Evolutionary conservation across 2,329 filamentous ascomycete genomes (phyloP).

Genomic region (Sporothrix brunneoviolacea): DNA sequence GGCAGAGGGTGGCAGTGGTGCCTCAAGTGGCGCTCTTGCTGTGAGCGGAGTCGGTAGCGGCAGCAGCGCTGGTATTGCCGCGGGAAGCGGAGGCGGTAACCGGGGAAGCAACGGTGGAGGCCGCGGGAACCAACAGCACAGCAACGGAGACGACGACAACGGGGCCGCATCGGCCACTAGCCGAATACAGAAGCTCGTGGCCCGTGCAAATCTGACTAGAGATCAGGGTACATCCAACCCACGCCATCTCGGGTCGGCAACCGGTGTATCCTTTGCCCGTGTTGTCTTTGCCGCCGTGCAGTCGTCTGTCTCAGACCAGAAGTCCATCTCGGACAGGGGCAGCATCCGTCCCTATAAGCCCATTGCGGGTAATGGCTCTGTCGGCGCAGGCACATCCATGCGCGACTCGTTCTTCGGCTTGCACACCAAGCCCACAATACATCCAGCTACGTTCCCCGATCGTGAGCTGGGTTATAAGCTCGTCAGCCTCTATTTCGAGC

Average conservation of each 20-base stretch:
- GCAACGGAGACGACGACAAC: slow-evolving; percentile 25
- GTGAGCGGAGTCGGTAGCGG: neutral
- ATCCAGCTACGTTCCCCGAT: slow-evolving; percentile 77
- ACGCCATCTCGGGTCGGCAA: slow-evolving; percentile 74
- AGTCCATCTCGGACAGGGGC: slow-evolving; percentile 61
- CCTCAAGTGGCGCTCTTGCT: neutral
- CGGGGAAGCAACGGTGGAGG: neutral
- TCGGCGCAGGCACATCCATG: slow-evolving; percentile 67
- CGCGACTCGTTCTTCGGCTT: slow-evolving; percentile 96
- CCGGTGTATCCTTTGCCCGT: slow-evolving; percentile 87
- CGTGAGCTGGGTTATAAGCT: slow-evolving; percentile 65
- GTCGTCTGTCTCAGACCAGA: slow-evolving; percentile 55
- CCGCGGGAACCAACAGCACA: neutral
- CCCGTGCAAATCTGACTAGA: slow-evolving; percentile 9
- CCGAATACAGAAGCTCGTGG: slow-evolving; percentile 43
- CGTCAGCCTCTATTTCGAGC: slow-evolving; percentile 83
- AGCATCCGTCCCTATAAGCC: slow-evolving; percentile 54
- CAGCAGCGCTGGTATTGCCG: neutral
- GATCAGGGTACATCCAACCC: slow-evolving; percentile 59
- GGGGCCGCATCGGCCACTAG: slow-evolving; percentile 48
- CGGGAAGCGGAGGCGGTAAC: neutral
- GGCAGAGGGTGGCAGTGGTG: slow-evolving; percentile 26
- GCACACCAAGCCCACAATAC: slow-evolving; percentile 82
- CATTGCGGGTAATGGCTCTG: slow-evolving; percentile 32
- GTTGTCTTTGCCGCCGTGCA: slow-evolving; percentile 94